Conservation (phyloP, 352 stramenopile genomes). For the Globisporangium perplexum region DNA sequence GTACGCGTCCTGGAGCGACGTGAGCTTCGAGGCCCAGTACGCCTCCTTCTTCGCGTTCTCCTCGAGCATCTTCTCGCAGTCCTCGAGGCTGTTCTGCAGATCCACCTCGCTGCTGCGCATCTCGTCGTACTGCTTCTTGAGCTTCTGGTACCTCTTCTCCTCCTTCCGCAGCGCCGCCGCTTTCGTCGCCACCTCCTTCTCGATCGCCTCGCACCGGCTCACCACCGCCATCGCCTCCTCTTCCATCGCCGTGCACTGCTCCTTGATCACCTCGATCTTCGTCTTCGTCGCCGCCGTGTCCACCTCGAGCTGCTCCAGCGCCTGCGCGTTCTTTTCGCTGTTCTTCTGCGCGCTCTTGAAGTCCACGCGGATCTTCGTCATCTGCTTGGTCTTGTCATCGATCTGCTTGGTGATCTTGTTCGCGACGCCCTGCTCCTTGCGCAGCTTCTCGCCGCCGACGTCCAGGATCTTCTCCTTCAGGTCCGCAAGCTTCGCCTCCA, state of each 20-base stretch:
- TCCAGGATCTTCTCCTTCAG: conserved; percentile 95
- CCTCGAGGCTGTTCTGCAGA: conserved; percentile 89
- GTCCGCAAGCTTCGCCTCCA: conserved; percentile 77
- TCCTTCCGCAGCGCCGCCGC: conserved; percentile 71
- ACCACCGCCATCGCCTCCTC: conserved; percentile 89
- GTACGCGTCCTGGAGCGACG: conserved; percentile 55
- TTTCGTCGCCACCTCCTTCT: conserved; percentile 87
- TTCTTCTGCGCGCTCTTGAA: conserved; percentile 83
- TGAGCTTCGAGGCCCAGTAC: conserved; percentile 81
- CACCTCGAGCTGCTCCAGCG: conserved; percentile 54
- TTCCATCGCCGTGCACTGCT: conserved; percentile 91
- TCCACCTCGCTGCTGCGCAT: conserved; percentile 92
- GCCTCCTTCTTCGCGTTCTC: conserved; percentile 89
- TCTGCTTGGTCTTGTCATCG: conserved; percentile 86
- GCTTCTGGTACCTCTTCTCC: conserved; percentile 75
- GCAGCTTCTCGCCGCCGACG: conserved; percentile 91
- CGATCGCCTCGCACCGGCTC: conserved; percentile 89
- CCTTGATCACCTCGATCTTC: conserved; percentile 81
- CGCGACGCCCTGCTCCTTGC: conserved; percentile 90
- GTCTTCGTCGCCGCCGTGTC: conserved; percentile 71
- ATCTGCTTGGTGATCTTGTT: conserved; percentile 82
- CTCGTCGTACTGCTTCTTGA: conserved; percentile 88
- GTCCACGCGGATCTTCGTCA: conserved; percentile 82
- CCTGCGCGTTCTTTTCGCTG: conserved; percentile 58
- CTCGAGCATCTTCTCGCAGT: conserved; percentile 90